Base-by-base conservation (phyloP, 1,139 yeast species). In the Saccharomyces pastorianus region DNA sequence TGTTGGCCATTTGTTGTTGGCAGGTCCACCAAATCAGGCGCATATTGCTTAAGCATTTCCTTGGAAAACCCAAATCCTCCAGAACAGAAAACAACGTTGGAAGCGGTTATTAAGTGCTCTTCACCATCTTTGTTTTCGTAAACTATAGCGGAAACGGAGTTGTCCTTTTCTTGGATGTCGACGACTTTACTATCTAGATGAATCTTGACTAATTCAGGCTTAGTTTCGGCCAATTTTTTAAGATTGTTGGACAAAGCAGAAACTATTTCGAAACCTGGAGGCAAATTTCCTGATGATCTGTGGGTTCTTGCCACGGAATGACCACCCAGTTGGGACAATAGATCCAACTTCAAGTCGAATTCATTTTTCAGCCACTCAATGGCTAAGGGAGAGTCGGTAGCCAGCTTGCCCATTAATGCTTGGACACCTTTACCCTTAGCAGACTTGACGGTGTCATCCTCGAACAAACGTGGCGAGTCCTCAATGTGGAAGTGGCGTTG, bases 261-360 rank as follows among this genome's bases (percentile, higher is more conserved):
- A 8, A 90, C 82, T 54, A 87, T 85, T 46, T 88, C 89, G 80
- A 83, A 83, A 0, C 95, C 95, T 2, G 95, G 91, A 74, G 65
- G 88, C 74, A 71, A 77, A 77, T 80, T 82, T 4, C 88, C 88
- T 3, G 70, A 64, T 0, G 76, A 72, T 60, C 93, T 76, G 65
- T 86, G 93, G 1, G 95, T 86, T 64, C 95, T 75, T 26, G 87
- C 83, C 52, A 76, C 82, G 0, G 87, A 82, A 65, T 83, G 93
- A 1, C 95, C 91, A 23, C 93, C 91, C 48, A 85, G 72, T 60
- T 87, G 77, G 20, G 86, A 80, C 14, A 87, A 85, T 25, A 82
- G 73, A n/a, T 84, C 77, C 54, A 88, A 74, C 59, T 82, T 84
- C 51, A 86, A 71, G 6, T 74, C 76, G 62, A 85, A 83, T 2